A percentile compares a stretch with the other conserved stretches of the same genome.
phyloP scores from a whole-genome alignment of 768 basidiomycete species.

The Phylloporus rhodoxanthus region DNA sequence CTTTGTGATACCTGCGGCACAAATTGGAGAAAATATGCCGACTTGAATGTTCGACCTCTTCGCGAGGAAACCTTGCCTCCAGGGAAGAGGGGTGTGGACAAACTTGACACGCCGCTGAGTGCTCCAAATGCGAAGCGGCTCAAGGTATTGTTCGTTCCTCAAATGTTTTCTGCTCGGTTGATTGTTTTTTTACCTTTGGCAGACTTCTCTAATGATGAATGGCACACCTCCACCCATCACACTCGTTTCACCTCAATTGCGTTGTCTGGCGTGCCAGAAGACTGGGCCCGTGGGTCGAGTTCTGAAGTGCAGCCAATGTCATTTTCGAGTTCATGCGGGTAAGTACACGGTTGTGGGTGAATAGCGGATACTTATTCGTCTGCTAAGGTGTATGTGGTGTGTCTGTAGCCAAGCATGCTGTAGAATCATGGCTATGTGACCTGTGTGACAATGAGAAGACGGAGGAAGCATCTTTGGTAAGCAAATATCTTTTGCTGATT shows the following conservation, averaged over 20 bases:
- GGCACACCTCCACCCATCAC: constrained; percentile 59
- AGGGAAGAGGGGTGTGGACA: constrained; percentile 40
- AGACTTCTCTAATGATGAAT: constrained; percentile 38
- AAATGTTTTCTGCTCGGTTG: neutral
- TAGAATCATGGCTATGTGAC: constrained; percentile 82
- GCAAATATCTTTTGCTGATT: constrained; percentile 16
- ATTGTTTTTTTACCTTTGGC: neutral
- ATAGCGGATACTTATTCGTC: constrained; percentile 5
- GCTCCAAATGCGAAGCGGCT: constrained; percentile 56
- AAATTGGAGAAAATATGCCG: constrained; percentile 91
- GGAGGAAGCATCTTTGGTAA: constrained; percentile 75
- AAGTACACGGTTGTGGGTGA: neutral
- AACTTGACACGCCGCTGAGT: constrained; percentile 51
- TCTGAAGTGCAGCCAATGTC: constrained; percentile 75
- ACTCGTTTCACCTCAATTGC: constrained; percentile 51
- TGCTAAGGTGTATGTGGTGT: constrained; percentile 61
- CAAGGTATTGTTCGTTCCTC: constrained; percentile 39
- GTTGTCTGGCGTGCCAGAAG: constrained; percentile 72
- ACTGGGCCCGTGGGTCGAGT: constrained; percentile 73
- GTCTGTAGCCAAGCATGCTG: constrained; percentile 51
- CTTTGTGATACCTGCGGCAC: constrained; percentile 84
- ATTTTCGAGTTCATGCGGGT: constrained; percentile 79
- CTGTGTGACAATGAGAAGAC: constrained; percentile 80
- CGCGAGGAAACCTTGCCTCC: constrained; percentile 58
- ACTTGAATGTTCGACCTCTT: constrained; percentile 68